Percentiles rank a stretch among this genome's conserved stretches.
Conservation (phyloP, 2,329 filamentous ascomycete genomes). For the Dothideomycetes sp. region DNA sequence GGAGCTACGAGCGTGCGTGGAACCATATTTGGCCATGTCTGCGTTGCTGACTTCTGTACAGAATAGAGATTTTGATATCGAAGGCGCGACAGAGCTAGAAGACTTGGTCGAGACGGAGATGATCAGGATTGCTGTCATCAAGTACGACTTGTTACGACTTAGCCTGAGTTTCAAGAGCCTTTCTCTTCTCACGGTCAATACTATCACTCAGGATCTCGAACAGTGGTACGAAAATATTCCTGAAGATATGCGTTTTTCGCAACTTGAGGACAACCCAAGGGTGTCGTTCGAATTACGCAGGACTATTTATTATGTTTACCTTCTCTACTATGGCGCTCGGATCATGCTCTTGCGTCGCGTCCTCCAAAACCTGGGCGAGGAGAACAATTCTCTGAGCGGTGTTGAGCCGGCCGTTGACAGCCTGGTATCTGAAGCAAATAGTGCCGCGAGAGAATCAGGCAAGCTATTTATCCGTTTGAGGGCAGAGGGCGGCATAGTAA, state of each 20-base stretch:
- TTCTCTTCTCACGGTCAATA: not conserved
- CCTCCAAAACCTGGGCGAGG: constrained; percentile 1
- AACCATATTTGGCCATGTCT: not conserved
- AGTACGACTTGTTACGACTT: constrained; percentile 9
- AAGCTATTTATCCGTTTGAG: constrained; percentile 1
- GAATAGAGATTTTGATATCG: constrained; percentile 1
- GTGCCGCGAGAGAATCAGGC: constrained; percentile 3
- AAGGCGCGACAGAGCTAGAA: not conserved
- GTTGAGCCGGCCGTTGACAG: not conserved
- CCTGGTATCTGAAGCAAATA: not conserved
- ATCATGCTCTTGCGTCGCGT: constrained; percentile 11
- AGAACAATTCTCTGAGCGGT: not conserved
- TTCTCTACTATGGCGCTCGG: constrained; percentile 8
- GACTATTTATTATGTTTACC: constrained; percentile 11
- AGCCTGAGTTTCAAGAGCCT: constrained; percentile 7
- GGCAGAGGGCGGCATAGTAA: constrained; percentile 3
- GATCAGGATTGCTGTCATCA: constrained; percentile 8
- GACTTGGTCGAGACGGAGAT: constrained; percentile 10
- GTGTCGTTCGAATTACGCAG: constrained; percentile 2
- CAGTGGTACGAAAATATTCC: constrained; percentile 5
- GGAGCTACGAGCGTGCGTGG: not conserved
- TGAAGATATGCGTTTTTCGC: not conserved
- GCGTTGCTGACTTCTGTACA: not conserved
- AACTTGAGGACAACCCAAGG: not conserved
- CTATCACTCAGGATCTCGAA: constrained; percentile 3